Evolutionary conservation across 345 rosid species (phyloP).

Genomic region (Aquilaria yunnanensis): DNA sequence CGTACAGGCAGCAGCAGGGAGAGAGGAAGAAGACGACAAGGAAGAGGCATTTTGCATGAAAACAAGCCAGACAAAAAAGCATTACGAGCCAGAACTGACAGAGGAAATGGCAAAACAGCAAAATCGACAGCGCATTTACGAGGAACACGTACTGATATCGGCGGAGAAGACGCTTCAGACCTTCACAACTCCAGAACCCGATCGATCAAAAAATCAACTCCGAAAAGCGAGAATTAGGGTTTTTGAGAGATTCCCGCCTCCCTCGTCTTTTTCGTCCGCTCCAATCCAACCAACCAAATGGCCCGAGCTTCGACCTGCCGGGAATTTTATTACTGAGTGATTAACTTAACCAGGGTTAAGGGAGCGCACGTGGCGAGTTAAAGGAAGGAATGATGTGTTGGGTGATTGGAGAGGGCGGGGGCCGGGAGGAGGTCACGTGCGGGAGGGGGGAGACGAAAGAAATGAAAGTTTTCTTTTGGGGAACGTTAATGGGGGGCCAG

Average conservation of each 20-base stretch:
- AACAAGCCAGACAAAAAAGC: neutral
- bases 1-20: neutral
- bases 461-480: neutral
- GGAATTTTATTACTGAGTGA: neutral
- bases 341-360: slow-evolving; percentile 12
- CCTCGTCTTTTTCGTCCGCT: too few relatives aligned
- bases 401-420: neutral
- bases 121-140: slow-evolving; percentile 12
- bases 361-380: slow-evolving; percentile 20
- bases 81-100: slow-evolving; percentile 24
- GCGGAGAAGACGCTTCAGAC: too few relatives aligned
- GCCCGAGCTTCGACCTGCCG: neutral
- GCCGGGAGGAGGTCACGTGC: slow-evolving; percentile 2
- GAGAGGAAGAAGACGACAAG: neutral
- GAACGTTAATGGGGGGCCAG: too few relatives aligned
- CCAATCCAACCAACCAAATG: too few relatives aligned
- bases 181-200: too few relatives aligned
- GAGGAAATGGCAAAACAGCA: slow-evolving; percentile 26
- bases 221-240: too few relatives aligned
- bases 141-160: too few relatives aligned
- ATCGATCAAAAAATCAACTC: too few relatives aligned
- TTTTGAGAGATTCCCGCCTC: too few relatives aligned
- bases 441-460: neutral
- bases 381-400: slow-evolving; percentile 1
- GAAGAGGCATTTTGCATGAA: neutral